phyloP scores from a whole-genome alignment of 306 rosid species.

The Vicia sativa region DNA sequence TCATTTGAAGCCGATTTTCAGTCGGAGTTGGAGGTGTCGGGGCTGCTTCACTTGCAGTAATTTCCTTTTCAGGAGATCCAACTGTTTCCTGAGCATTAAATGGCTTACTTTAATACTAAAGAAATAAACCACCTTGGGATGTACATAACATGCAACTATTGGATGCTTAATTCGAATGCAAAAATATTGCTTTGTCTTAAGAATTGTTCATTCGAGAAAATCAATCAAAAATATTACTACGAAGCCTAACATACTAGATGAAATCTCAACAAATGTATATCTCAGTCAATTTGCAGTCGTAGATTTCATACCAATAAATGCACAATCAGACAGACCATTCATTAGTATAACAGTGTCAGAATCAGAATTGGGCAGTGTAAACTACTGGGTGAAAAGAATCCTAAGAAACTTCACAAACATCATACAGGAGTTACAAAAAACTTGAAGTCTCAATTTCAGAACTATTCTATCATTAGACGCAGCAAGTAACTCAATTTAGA shows the following conservation, averaged over 20 bases:
- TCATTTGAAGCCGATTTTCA: conserved; percentile 52
- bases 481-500: conserved; percentile 3
- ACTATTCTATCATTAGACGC: background rate
- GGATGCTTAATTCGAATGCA: conserved; percentile 13
- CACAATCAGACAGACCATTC: background rate
- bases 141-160: conserved; percentile 22
- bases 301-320: conserved; percentile 3
- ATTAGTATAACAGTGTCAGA: conserved; percentile 1
- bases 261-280: conserved; percentile 9
- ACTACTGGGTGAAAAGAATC: conserved; percentile 1
- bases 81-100: conserved; percentile 56
- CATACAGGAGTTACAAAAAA: conserved; percentile 15
- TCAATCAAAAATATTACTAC: conserved; percentile 20
- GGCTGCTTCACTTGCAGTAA: conserved; percentile 36
- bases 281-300: background rate
- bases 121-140: conserved; percentile 26
- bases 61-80: conserved; percentile 47
- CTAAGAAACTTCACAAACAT: conserved; percentile 9
- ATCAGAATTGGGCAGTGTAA: background rate
- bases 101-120: conserved; percentile 35
- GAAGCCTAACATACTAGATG: background rate
- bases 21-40: conserved; percentile 49
- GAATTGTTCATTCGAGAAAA: conserved; percentile 29
- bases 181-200: conserved; percentile 1
- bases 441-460: conserved; percentile 29